Conservation (phyloP, 345 rosid genomes). For the Eutrema heterophyllum region DNA sequence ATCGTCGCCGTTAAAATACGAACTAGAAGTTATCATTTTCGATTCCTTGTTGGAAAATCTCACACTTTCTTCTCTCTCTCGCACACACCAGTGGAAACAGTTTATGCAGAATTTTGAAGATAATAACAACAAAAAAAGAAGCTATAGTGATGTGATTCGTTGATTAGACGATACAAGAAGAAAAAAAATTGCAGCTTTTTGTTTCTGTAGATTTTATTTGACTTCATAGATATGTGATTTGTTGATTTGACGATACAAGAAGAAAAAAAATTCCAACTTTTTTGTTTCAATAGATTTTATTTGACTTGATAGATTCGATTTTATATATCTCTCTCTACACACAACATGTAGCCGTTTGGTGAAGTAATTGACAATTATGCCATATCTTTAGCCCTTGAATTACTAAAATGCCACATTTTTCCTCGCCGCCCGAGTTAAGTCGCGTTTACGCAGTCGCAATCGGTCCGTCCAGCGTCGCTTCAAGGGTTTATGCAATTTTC, state of each 20-base stretch:
- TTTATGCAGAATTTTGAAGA: background rate
- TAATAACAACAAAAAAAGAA: background rate
- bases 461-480: background rate
- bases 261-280: background rate
- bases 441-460: background rate
- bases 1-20: background rate
- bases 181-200: background rate
- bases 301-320: background rate
- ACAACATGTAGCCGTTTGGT: background rate
- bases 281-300: background rate
- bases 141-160: background rate
- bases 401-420: background rate
- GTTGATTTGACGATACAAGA: background rate
- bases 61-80: background rate
- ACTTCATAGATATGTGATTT: background rate
- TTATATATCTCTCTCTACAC: background rate
- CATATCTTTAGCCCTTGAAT: background rate
- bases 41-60: too few relatives aligned
- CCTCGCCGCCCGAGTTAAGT: background rate
- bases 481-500: slow-evolving; percentile 2
- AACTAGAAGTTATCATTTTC: background rate
- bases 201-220: background rate
- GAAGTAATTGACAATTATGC: background rate
- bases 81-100: background rate
- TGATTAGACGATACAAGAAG: background rate